Evolutionary conservation across 164 flowering plant species (phyloP).

Genomic region (Vitis rupestris): DNA sequence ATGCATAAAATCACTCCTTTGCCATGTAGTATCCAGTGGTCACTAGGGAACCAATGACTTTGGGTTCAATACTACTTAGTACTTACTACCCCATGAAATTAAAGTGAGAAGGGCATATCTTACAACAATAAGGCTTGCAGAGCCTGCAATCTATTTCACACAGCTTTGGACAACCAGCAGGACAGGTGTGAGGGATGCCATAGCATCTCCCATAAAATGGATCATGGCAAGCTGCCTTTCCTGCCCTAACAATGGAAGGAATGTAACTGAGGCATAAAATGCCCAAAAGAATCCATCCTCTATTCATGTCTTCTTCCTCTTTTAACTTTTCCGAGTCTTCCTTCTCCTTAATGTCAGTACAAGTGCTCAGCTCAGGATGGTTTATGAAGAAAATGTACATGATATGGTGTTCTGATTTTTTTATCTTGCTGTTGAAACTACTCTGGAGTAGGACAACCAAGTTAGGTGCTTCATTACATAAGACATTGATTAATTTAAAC

Average conservation of each 20-base stretch:
- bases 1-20: too few species aligned
- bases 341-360: neutral
- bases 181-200: slow-evolving; percentile 20
- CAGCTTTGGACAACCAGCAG: slow-evolving; percentile 22
- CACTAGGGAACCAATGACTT: too few species aligned
- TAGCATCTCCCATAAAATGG: slow-evolving; percentile 15
- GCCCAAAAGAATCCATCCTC: slow-evolving; percentile 1
- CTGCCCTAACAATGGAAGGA: neutral
- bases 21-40: too few species aligned
- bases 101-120: neutral
- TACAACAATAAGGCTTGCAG: slow-evolving; percentile 28
- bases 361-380: neutral
- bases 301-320: slow-evolving; percentile 4
- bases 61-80: too few species aligned
- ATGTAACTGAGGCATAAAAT: slow-evolving; percentile 9
- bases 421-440: neutral
- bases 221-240: slow-evolving; percentile 18
- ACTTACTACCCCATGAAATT: too few species aligned
- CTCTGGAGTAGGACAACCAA: slow-evolving; percentile 3
- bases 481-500: neutral
- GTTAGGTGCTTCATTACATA: slow-evolving; percentile 11
- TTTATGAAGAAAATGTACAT: neutral
- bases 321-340: neutral
- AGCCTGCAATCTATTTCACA: slow-evolving; percentile 26
- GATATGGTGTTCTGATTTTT: neutral